Evolutionary conservation across 768 basidiomycete genomes (phyloP).

Genomic region (Coprinopsis sp.): DNA sequence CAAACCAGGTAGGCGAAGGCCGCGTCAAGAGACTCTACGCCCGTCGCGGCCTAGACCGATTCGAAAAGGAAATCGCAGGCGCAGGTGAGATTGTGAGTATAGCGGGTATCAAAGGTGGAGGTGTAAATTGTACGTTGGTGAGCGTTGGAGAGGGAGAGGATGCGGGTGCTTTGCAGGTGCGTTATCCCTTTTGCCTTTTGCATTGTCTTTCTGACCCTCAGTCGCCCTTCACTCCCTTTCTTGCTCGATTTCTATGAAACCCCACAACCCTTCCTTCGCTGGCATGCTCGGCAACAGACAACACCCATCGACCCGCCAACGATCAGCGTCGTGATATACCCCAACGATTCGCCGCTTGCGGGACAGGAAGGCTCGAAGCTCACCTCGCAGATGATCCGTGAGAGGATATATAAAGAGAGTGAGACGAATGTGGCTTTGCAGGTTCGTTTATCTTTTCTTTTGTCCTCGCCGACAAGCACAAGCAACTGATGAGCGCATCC

Average conservation of each 20-base stretch:
- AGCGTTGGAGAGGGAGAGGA: conserved; percentile 38
- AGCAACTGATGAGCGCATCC: no score
- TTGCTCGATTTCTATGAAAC: no score
- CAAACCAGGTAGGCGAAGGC: no score
- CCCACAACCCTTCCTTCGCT: no score
- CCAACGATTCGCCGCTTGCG: conserved; percentile 45
- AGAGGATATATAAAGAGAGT: conserved; percentile 45
- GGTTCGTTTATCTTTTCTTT: no score
- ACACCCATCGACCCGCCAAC: conserved; percentile 50
- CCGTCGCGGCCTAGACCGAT: conserved; percentile 35
- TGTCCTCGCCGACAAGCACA: no score
- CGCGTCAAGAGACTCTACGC: conserved; percentile 44
- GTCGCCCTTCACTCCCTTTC: no score
- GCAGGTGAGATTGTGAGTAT: conserved; percentile 48
- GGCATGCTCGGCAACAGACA: no score
- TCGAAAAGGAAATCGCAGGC: conserved; percentile 40
- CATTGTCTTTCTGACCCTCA: conserved; percentile 5
- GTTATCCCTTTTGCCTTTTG: conserved; percentile 22
- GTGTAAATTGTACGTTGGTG: conserved; percentile 42
- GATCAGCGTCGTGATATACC: conserved; percentile 42
- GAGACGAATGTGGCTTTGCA: conserved; percentile 49
- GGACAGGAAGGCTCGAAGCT: conserved; percentile 45
- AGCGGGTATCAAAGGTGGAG: conserved; percentile 42
- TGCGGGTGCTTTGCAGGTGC: conserved; percentile 35
- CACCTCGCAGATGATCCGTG: conserved; percentile 44